Conservation (phyloP, 108 stramenopile genomes). For the Cyclotella distinguenda region DNA sequence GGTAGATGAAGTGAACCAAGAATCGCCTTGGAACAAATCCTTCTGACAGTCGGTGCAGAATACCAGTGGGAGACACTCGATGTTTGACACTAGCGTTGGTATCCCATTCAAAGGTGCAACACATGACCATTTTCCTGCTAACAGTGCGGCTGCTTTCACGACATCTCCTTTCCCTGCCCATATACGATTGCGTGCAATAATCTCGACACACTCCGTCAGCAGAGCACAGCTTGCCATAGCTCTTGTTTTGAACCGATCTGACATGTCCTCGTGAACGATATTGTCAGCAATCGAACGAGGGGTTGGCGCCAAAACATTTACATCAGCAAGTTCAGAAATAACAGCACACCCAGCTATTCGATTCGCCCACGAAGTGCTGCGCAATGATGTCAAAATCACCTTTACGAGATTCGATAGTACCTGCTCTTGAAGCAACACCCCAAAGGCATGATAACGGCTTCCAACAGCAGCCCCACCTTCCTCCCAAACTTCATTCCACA, state of each 20-base stretch:
- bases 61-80: slow-evolving; percentile 34
- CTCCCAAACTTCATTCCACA: slow-evolving; percentile 87
- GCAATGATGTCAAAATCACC: slow-evolving; percentile 51
- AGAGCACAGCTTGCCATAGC: slow-evolving; percentile 47
- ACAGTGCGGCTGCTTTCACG: slow-evolving; percentile 35
- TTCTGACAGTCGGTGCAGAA: slow-evolving; percentile 19
- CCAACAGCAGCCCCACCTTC: slow-evolving; percentile 62
- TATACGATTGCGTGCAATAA: slow-evolving; percentile 56
- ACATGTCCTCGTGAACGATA: not conserved
- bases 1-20: slow-evolving; percentile 47
- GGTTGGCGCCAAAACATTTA: slow-evolving; percentile 62
- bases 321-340: slow-evolving; percentile 54
- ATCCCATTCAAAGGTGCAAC: slow-evolving; percentile 17
- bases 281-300: slow-evolving; percentile 20
- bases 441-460: slow-evolving; percentile 42
- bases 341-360: slow-evolving; percentile 59
- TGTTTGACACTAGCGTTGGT: slow-evolving; percentile 1
- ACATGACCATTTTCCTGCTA: slow-evolving; percentile 44
- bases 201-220: slow-evolving; percentile 47
- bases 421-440: slow-evolving; percentile 64
- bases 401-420: slow-evolving; percentile 54
- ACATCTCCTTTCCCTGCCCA: slow-evolving; percentile 78
- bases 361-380: slow-evolving; percentile 69
- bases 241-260: slow-evolving; percentile 43
- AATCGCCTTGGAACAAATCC: slow-evolving; percentile 62